Percentiles rank a stretch among this genome's conserved stretches.
Evolutionary conservation across 306 rosid genomes (phyloP).

Genomic region (Vigna angularis): DNA sequence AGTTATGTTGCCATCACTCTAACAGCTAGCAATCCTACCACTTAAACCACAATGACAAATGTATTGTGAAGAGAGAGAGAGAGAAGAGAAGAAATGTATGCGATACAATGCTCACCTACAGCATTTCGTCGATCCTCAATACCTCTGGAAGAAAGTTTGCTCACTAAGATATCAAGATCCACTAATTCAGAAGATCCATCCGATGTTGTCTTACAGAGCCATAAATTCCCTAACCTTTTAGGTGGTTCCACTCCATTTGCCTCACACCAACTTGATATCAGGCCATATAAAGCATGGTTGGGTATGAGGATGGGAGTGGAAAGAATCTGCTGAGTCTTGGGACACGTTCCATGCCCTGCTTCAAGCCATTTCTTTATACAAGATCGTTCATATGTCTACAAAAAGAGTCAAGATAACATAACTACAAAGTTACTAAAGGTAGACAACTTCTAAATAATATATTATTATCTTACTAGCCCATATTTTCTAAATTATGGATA

Average conservation of each 20-base stretch:
- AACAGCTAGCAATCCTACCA: slow-evolving; percentile 12
- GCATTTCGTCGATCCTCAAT: slow-evolving; percentile 68
- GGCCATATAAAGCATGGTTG: slow-evolving; percentile 76
- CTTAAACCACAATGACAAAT: slow-evolving; percentile 19
- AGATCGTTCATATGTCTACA: slow-evolving; percentile 89
- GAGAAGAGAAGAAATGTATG: background rate
- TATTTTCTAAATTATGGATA: background rate
- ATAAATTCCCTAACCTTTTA: slow-evolving; percentile 61
- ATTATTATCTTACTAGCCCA: background rate
- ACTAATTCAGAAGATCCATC: slow-evolving; percentile 64
- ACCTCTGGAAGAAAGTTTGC: slow-evolving; percentile 61
- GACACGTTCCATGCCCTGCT: slow-evolving; percentile 87
- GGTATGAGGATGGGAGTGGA: slow-evolving; percentile 70
- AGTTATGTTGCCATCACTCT: slow-evolving; percentile 16
- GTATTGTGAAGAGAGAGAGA: background rate
- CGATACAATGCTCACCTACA: slow-evolving; percentile 62
- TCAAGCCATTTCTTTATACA: slow-evolving; percentile 90
- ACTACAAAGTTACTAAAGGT: slow-evolving; percentile 32
- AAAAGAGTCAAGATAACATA: slow-evolving; percentile 27
- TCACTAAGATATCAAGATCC: slow-evolving; percentile 63
- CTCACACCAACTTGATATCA: slow-evolving; percentile 89
- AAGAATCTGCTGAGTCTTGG: slow-evolving; percentile 80
- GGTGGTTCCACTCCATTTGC: slow-evolving; percentile 79
- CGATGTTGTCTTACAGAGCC: slow-evolving; percentile 52
- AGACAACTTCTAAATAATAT: background rate